These are phyloP conservation scores for Vicia sativa DNA, from an alignment of 306 rosid species.

Conservation along the genomic window DNA sequence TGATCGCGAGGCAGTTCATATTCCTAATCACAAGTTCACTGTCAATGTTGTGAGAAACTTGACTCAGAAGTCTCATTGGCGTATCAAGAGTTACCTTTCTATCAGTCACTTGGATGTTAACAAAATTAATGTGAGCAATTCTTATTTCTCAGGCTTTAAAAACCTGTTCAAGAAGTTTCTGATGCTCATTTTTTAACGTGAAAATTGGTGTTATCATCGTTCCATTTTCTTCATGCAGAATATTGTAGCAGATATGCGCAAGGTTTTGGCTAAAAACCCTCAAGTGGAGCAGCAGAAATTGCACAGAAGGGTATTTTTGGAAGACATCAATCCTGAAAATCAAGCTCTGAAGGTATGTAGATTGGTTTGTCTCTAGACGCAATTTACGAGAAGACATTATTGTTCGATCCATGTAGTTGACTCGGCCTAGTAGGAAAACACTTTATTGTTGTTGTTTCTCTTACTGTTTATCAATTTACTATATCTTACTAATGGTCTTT, in stretches of 20 bases:
- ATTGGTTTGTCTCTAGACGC: not conserved
- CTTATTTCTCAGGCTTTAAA: too few relatives aligned
- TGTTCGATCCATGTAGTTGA: not conserved
- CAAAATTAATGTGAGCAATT: conserved; percentile 85
- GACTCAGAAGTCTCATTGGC: conserved; percentile 98
- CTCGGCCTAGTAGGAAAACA: not conserved
- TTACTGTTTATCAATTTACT: conserved; percentile 20
- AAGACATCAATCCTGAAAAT: conserved; percentile 72
- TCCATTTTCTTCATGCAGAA: conserved; percentile 49
- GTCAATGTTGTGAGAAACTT: conserved; percentile 95
- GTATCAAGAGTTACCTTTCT: conserved; percentile 86
- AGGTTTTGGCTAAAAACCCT: conserved; percentile 93
- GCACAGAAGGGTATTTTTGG: conserved; percentile 96
- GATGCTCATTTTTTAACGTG: conserved; percentile 29
- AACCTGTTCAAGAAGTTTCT: conserved; percentile 30
- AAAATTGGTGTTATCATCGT: conserved; percentile 28
- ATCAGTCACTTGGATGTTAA: conserved; percentile 93
- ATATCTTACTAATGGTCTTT: conserved; percentile 32
- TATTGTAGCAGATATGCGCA: conserved; percentile 98
- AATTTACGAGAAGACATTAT: conserved; percentile 10
- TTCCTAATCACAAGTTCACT: conserved; percentile 97
- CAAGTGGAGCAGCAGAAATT: conserved; percentile 98
- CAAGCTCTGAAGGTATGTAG: conserved; percentile 79
- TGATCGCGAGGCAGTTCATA: conserved; percentile 99
- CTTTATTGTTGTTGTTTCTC: conserved; percentile 1